These are phyloP conservation scores for Tolypocladium sp. DNA, from an alignment of 2,329 filamentous ascomycete genomes.

Conservation along the genomic window DNA sequence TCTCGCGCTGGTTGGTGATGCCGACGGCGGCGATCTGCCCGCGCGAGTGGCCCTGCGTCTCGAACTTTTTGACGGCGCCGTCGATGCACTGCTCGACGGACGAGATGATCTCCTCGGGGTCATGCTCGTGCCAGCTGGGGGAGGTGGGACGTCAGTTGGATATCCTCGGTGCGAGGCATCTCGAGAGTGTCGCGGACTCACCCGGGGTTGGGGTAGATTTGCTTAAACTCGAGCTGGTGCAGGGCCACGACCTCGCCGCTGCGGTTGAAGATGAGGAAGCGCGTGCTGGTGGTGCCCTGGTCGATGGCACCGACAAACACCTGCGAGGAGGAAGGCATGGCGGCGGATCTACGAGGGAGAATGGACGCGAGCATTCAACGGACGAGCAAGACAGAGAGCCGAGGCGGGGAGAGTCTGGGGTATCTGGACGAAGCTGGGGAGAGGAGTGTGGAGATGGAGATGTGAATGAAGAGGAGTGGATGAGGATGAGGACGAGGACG, in stretches of 20 bases:
- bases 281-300: slow-evolving; percentile 69
- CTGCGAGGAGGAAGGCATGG: slow-evolving; percentile 21
- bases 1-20: slow-evolving; percentile 79
- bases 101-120: slow-evolving; percentile 63
- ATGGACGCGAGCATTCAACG: slow-evolving; percentile 15
- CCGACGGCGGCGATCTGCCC: slow-evolving; percentile 66
- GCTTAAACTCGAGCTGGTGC: slow-evolving; percentile 68
- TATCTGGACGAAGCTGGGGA: background rate
- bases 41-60: slow-evolving; percentile 55
- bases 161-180: background rate
- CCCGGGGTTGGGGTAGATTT: slow-evolving; percentile 68
- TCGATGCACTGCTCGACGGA: slow-evolving; percentile 72
- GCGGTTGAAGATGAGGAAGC: slow-evolving; percentile 70
- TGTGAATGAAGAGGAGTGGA: background rate
- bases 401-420: background rate
- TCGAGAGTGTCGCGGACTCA: slow-evolving; percentile 26
- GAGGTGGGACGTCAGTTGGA: background rate
- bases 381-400: background rate
- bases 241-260: slow-evolving; percentile 59
- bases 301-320: slow-evolving; percentile 68
- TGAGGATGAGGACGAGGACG: background rate
- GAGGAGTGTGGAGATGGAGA: background rate
- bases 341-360: slow-evolving; percentile 11
- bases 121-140: slow-evolving; percentile 79
- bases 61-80: slow-evolving; percentile 59